Base-by-base conservation (phyloP, 202 grass and related monocot species). In the Sporobolus alterniflorus region DNA sequence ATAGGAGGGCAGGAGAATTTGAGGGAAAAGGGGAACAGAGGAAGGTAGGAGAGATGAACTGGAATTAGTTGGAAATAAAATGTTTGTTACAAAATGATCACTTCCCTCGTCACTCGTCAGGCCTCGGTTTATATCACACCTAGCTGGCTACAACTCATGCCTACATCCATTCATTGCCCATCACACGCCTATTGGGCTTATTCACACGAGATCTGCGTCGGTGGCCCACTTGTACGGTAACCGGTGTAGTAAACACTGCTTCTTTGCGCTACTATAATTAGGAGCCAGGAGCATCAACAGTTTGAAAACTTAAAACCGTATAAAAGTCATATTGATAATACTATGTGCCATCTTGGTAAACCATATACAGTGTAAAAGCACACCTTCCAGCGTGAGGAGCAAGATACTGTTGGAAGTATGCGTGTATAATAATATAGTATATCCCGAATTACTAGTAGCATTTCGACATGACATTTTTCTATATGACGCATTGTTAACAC, bases 361-460 rank as follows among this genome's bases (percentile, higher is more conserved):
- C 21, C 20, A 33, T 17, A 57, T 57, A 14, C 7, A 22, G 64
- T 89, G 82, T 89, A 76, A 70, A 81, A 76, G n/a, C 76, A 50
- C 55, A 64, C 78, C 44, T 70, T 39, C 28, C n/a, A 8, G 46
- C n/a, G n/a, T n/a, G 60, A 44, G 18, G 82, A 79, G 75, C 24
- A 34, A 65, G 65, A 76, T 76, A 36, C 54, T 54, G 62, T 80
- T 74, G 43, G 41, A 32, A 36, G 60, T 29, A 20, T 24, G 28
- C 77, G 28, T 10, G 36, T 64, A 69, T 7, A 39, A 17, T 47
- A 85, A 80, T 54, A 33, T 30, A 64, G 46, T 18, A 31, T 32
- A 17, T 63, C 59, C 55, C 26, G 9, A 26, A 57, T 25, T 5
- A 25, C 1, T 3, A 56, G 52, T 55, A 51, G 17, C 9, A 25